Evolutionary conservation across 345 rosid species (phyloP), one percentile per base, ranked within the genome.

Genomic region (Gossypium australe): DNA sequence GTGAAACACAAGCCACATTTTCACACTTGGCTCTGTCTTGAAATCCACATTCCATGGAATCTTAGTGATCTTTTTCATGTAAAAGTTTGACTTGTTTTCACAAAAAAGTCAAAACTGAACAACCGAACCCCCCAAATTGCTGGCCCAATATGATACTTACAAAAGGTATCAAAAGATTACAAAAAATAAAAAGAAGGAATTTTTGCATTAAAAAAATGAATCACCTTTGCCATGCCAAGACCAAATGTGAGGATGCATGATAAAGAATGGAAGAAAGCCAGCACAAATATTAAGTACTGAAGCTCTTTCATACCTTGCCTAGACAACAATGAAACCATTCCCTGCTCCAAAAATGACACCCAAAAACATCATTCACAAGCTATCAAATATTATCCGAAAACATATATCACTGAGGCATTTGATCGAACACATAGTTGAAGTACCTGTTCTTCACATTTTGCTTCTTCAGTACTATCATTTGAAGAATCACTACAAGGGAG

Each of bases 151-250:
- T 64, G 9, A 9, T 41, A 64, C 13, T 17, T n/a, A 41, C 2
- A 58, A 58, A 24, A 2, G 38, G 17, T 11, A 27, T 60, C n/a
- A 60, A 60, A 13, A 24, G n/a, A 13, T 60, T 43, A 25, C 13
- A 2, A 55, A 59, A 4, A 24, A 58, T 1, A 58, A 2, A 2
- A 8, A 18, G 16, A 0, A 9, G 12, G 61, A 20, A 9, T 10
- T 75, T 49, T 1, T 29, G n/a, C 34, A 11, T 59, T 67, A 75
- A 57, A 43, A 24, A 55, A 11, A 58, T 2, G 17, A 24, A 10
- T 67, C 81, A 88, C 93, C 93, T 87, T 89, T 77, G 93, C 93
- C 87, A 86, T 84, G 62, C 93, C 91, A 48, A 89, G 85, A 5
- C 82, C 75, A 71, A 87, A 89, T 2, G 84, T 89, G 74, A 84